A percentile compares a stretch with the other conserved stretches of the same genome.
Conservation (phyloP, 2,329 filamentous ascomycete species). For the Fusarium ambrosium region DNA sequence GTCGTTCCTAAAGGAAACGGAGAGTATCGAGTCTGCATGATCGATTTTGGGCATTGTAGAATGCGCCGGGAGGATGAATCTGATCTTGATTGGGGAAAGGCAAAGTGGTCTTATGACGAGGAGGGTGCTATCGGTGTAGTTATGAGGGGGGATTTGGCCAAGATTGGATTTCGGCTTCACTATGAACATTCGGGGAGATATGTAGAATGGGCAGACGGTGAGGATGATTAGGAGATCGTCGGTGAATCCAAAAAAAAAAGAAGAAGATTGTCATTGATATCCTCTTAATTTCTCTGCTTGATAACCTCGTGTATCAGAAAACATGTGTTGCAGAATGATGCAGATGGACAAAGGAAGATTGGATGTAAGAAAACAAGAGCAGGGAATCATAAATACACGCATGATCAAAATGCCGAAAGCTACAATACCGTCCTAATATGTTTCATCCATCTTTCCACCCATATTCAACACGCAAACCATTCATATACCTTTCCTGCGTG, state of each 20-base stretch:
- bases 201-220: slow-evolving; percentile 12
- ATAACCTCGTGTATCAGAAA: background rate
- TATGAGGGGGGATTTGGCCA: slow-evolving; percentile 27
- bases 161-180: slow-evolving; percentile 26
- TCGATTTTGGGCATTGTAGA: slow-evolving; percentile 44
- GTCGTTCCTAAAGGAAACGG: slow-evolving; percentile 1
- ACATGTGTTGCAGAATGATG: background rate
- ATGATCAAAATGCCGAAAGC: background rate
- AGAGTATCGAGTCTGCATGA: slow-evolving; percentile 39
- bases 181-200: slow-evolving; percentile 20
- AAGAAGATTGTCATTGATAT: background rate
- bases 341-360: background rate
- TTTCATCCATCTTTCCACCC: background rate
- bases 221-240: background rate
- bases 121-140: slow-evolving; percentile 38
- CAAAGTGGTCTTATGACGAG: slow-evolving; percentile 39
- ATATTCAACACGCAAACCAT: background rate
- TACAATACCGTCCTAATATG: background rate
- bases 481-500: background rate
- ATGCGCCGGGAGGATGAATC: slow-evolving; percentile 36
- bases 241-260: background rate
- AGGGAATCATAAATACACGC: background rate
- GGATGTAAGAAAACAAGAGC: background rate
- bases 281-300: background rate
- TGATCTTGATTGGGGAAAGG: slow-evolving; percentile 36